These are phyloP conservation scores for Diplodia sapinea DNA, from an alignment of 2,329 filamentous ascomycete species.

Conservation along the genomic window DNA sequence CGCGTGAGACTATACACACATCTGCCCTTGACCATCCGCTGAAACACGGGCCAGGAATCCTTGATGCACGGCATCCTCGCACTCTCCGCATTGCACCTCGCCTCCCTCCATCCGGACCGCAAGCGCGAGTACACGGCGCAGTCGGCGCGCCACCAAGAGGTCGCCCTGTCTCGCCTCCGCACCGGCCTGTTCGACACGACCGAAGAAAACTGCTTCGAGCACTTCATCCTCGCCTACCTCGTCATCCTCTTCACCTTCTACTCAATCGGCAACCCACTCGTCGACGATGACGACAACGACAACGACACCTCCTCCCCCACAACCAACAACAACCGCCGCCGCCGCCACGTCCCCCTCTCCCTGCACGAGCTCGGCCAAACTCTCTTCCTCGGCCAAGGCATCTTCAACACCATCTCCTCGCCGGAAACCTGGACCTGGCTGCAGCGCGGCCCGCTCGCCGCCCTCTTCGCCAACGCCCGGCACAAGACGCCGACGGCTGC, in stretches of 20 bases:
- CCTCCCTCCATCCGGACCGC: constrained; percentile 1
- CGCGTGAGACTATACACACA: background rate
- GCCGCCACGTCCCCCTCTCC: background rate
- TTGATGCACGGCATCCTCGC: constrained; percentile 16
- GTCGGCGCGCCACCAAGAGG: constrained; percentile 12
- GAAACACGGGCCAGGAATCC: background rate
- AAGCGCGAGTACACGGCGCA: constrained; percentile 6
- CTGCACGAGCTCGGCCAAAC: constrained; percentile 8
- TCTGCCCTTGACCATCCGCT: too few relatives aligned
- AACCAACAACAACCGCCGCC: background rate
- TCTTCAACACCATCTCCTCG: constrained; percentile 7
- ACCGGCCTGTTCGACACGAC: constrained; percentile 8
- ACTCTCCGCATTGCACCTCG: constrained; percentile 2
- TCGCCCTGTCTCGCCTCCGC: constrained; percentile 8
- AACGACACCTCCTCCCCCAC: background rate
- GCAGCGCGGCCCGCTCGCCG: background rate
- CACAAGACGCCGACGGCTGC: too few relatives aligned
- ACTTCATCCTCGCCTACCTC: constrained; percentile 18
- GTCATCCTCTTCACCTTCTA: constrained; percentile 13
- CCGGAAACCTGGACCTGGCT: background rate
- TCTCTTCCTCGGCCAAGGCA: constrained; percentile 20
- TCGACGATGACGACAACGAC: background rate
- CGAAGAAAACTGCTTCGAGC: constrained; percentile 11
- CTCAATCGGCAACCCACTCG: constrained; percentile 4
- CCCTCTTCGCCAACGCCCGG: background rate